Evolutionary conservation across 495 filamentous ascomycete genomes (phyloP), one percentile per base, ranked within the genome.

Genomic region (Extremus antarcticus): DNA sequence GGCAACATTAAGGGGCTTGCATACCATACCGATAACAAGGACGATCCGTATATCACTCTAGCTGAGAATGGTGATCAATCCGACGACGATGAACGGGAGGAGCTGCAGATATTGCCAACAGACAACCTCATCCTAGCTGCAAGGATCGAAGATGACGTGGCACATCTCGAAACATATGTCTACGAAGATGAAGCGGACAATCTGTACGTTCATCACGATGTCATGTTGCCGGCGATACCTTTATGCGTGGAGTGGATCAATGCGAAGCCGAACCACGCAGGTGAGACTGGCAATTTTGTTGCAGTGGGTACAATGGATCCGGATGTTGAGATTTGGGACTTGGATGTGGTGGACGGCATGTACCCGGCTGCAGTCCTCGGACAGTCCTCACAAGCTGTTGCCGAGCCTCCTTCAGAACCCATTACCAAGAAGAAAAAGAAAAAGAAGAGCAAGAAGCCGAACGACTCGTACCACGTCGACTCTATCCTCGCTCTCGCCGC

Each of bases 181-280:
- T 98, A 98, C 69, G 94, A 98, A 70, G 94, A 97, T 64, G 70
- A 70, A 38, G 89, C 82, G 10, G 92, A 94, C 65, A 97, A 99
- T 69, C 82, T 99, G 38, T 99, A 97, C 68, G 90, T 97, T 10
- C 92, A 99, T 73, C 94, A 99, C 74, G 92, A 99, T 65, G 94
- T 99, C 62, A 96, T 99, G 92, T 81, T 99, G 40, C 92, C 92
- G 17, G 90, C 90, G 25, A 94, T 97, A 69, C 92, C 92, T 1
- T 80, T 99, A 15, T 91, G 87, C 66, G 76, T 95, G 35, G 92
- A 99, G 72, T 99, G 92, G 92, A 72, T 99, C 19, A 85, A 95
- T 67, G 71, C 94, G 29, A 83, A 90, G 41, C 88, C 94, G 29
- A 84, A 86, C 47, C 87, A 88, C 64, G 65, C 73, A 21, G 66